phyloP scores from a whole-genome alignment of 176 grass and related monocot genomes.

The Cenchrus americanus region DNA sequence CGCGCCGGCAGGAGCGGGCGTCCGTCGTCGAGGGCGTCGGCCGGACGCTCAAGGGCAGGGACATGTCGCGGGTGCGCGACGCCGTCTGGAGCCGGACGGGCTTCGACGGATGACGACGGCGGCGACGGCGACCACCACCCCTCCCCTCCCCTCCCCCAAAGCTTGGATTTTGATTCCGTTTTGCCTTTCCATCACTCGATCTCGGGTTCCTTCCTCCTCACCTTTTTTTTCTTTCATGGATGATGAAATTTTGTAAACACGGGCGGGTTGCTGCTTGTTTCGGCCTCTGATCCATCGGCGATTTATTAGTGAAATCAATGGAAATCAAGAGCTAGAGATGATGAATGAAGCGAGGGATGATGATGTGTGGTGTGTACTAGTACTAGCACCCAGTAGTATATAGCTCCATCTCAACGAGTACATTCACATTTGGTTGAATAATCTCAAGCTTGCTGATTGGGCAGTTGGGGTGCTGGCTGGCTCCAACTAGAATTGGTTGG shows the following conservation, averaged over 20 bases:
- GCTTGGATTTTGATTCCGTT: not conserved
- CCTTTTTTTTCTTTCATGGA: too few species aligned
- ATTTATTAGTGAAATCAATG: not conserved
- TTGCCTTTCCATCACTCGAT: not conserved
- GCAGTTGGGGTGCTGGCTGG: slow-evolving; percentile 21
- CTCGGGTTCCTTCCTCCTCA: not conserved
- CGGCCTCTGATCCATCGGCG: not conserved
- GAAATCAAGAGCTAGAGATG: not conserved
- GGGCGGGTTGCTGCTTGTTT: not conserved
- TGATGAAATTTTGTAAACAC: slow-evolving; percentile 15
- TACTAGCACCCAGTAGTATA: not conserved
- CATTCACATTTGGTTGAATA: slow-evolving; percentile 37
- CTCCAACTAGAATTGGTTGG: slow-evolving; percentile 46
- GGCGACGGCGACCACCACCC: not conserved
- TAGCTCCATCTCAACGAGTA: not conserved
- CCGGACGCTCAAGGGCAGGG: slow-evolving; percentile 88
- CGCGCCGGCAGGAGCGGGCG: slow-evolving; percentile 62
- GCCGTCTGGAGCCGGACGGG: slow-evolving; percentile 94
- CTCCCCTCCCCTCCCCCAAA: not conserved
- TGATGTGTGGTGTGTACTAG: slow-evolving; percentile 10
- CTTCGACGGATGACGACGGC: slow-evolving; percentile 61
- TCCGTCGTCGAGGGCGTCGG: slow-evolving; percentile 88
- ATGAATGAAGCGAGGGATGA: not conserved
- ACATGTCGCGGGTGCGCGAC: slow-evolving; percentile 86
- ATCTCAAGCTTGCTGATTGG: slow-evolving; percentile 25